Evolutionary conservation across 139 green algal species (phyloP).

Genomic region (Medakamo hakoo): DNA sequence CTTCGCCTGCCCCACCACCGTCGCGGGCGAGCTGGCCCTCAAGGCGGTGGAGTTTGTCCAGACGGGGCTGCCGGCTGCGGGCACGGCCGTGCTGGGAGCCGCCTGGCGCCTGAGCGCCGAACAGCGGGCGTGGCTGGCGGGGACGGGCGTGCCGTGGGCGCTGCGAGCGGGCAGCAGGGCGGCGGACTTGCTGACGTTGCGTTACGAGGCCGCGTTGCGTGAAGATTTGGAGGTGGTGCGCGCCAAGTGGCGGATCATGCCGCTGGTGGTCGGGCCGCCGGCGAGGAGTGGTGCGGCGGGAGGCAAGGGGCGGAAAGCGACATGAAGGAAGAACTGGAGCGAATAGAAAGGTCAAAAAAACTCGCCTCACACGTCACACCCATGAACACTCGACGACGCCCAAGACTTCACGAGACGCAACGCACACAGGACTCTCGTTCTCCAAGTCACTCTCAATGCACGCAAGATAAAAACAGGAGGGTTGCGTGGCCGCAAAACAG

Average conservation of each 20-base stretch:
- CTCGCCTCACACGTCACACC: no score
- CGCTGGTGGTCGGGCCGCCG: no score
- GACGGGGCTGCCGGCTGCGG: slow-evolving; percentile 88
- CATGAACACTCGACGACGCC: no score
- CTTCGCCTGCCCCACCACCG: slow-evolving; percentile 83
- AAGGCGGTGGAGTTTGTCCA: slow-evolving; percentile 89
- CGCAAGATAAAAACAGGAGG: no score
- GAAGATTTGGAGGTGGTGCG: background rate
- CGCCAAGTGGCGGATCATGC: background rate
- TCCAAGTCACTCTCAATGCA: no score
- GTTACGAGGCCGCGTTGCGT: slow-evolving; percentile 53
- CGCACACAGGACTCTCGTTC: no score
- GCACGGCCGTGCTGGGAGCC: slow-evolving; percentile 55
- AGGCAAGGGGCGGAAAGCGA: background rate
- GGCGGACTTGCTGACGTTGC: slow-evolving; percentile 70
- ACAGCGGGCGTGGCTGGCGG: slow-evolving; percentile 39
- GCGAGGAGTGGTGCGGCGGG: no score
- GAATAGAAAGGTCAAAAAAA: no score
- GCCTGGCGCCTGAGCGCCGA: slow-evolving; percentile 41
- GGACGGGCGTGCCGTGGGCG: slow-evolving; percentile 71
- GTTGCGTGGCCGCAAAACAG: no score
- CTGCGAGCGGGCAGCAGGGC: slow-evolving; percentile 48
- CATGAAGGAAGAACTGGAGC: no score
- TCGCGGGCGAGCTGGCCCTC: slow-evolving; percentile 84
- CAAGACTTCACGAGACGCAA: no score